A percentile compares a stretch with the other conserved stretches of the same genome.
phyloP scores from a whole-genome alignment of 306 rosid species.

The Acacia melanoxylon region DNA sequence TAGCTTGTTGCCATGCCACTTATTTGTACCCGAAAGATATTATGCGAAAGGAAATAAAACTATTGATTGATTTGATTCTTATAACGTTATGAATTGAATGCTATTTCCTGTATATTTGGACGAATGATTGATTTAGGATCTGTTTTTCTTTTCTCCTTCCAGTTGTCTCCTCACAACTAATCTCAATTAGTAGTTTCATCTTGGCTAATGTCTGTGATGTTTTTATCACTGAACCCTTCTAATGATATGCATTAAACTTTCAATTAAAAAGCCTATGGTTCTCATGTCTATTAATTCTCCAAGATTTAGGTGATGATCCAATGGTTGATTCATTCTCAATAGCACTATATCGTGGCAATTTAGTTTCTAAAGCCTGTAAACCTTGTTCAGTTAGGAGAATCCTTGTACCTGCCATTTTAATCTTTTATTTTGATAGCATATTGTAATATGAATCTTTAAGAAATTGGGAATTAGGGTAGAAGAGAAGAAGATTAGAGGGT shows the following conservation, averaged over 20 bases:
- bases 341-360: not conserved
- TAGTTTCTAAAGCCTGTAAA: not conserved
- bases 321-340: not conserved
- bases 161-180: not conserved
- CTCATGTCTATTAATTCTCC: not conserved
- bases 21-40: not conserved
- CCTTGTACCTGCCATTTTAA: not conserved
- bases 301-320: not conserved
- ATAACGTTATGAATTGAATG: not conserved
- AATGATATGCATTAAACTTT: not conserved
- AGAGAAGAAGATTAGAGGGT: no score
- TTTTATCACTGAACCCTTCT: not conserved
- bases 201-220: not conserved
- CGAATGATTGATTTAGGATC: not conserved
- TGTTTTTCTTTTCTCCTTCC: not conserved
- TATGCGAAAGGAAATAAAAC: not conserved
- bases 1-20: constrained; percentile 12
- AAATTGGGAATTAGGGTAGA: no score
- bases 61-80: not conserved
- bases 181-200: not conserved
- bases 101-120: not conserved
- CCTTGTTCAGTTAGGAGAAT: not conserved
- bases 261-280: not conserved
- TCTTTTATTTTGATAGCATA: not conserved
- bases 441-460: no score